phyloP scores from a whole-genome alignment of 371 early-diverging fungal species.

The Mucor velutinosus region DNA sequence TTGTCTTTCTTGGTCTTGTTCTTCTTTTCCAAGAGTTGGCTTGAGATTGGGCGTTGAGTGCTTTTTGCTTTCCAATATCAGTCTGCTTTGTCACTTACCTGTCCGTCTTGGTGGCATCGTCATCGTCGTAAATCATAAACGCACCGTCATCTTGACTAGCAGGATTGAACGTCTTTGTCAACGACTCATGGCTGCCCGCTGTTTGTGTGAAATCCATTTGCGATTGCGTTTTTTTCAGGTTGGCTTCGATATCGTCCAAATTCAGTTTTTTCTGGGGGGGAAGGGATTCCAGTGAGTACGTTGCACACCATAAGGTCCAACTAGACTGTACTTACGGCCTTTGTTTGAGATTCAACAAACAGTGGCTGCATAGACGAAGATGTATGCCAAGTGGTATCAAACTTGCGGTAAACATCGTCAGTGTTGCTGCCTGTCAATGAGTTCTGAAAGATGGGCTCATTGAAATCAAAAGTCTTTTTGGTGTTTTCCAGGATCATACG shows the following conservation, averaged over 20 bases:
- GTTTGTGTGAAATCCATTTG: constrained; percentile 55
- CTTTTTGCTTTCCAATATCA: background rate
- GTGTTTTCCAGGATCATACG: constrained; percentile 62
- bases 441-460: constrained; percentile 60
- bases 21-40: background rate
- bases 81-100: background rate
- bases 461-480: constrained; percentile 61
- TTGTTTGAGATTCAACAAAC: constrained; percentile 61
- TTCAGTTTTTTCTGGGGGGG: constrained; percentile 9
- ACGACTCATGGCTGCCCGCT: constrained; percentile 18
- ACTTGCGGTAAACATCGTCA: constrained; percentile 47
- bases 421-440: constrained; percentile 67
- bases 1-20: background rate
- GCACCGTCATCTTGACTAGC: background rate
- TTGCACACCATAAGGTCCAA: background rate
- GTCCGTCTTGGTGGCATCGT: background rate
- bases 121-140: too few species aligned
- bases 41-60: background rate
- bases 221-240: constrained; percentile 61
- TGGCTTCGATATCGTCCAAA: constrained; percentile 25
- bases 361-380: constrained; percentile 70
- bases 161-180: constrained; percentile 24
- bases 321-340: constrained; percentile 5
- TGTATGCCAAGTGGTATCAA: constrained; percentile 64
- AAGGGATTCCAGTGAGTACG: background rate